Conservation (phyloP, 2,329 filamentous ascomycete genomes). For the Neocatenulostroma microsporum region DNA sequence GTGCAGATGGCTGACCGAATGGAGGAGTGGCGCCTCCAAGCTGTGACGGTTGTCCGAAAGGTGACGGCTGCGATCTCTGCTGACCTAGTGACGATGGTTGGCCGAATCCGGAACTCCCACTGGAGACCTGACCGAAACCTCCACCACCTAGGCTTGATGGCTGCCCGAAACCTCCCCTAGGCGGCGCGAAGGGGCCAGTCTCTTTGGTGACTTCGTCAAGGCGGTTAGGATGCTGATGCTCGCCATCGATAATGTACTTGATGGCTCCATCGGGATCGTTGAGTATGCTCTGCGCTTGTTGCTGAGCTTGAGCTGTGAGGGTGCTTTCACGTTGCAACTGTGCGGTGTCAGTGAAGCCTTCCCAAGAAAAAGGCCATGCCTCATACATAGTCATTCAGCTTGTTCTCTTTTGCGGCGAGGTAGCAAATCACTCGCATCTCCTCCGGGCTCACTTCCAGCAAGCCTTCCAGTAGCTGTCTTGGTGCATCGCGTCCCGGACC, state of each 20-base stretch:
- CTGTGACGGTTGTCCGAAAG: constrained; percentile 9
- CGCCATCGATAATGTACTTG: constrained; percentile 58
- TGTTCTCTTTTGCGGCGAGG: constrained; percentile 39
- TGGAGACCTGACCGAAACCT: not conserved
- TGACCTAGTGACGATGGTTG: constrained; percentile 11
- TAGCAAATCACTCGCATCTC: constrained; percentile 72
- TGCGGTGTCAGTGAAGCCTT: not conserved
- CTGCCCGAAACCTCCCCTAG: constrained; percentile 30
- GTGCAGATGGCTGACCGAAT: constrained; percentile 4
- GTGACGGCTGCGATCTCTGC: constrained; percentile 12
- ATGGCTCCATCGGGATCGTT: constrained; percentile 64
- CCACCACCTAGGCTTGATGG: constrained; percentile 8
- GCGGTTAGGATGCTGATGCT: constrained; percentile 67
- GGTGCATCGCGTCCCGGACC: constrained; percentile 70
- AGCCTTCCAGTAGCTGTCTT: constrained; percentile 74
- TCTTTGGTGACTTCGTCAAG: constrained; percentile 11
- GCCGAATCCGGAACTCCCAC: constrained; percentile 15
- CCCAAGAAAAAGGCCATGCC: not conserved
- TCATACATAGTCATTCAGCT: constrained; percentile 47
- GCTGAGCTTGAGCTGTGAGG: constrained; percentile 14
- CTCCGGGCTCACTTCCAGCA: constrained; percentile 79
- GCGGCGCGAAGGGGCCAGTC: not conserved
- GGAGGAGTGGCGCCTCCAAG: no score
- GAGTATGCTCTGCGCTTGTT: constrained; percentile 56
- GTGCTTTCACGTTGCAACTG: constrained; percentile 12